Base-by-base conservation (phyloP, 2,329 filamentous ascomycete genomes). In the Apiospora malaysiana region DNA sequence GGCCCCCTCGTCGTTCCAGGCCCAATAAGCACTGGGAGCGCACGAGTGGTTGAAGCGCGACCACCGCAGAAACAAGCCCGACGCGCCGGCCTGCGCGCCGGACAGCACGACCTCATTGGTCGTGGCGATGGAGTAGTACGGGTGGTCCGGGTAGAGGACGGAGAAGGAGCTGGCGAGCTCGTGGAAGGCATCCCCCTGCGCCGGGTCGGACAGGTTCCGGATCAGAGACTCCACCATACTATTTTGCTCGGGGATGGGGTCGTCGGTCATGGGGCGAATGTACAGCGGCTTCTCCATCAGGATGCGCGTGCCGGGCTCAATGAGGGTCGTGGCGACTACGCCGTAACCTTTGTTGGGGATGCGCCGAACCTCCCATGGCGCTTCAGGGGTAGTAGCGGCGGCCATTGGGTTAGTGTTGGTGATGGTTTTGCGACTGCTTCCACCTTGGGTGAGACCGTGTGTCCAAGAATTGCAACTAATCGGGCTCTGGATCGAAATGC, bases 1-100 rank as follows among this genome's bases (percentile, higher is more conserved):
- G 51, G 16, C 18, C 8, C 27, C 27, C n/a, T 40, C 67, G 47
- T 56, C 32, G 27, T 51, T n/a, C 67, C 67, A 68, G 45, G 67
- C 46, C 67, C 67, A 68, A 46, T 68, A 68, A 27, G 67, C 67
- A 32, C 47, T 56, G 27, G 67, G 67, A 9, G 47, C 16, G 46
- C 67, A 68, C 9, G 45, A 32, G 67, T 68, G 67, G 32, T 68
- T 68, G 32, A 68, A 68, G 67, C 67, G 67, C 9, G 67, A 68
- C 45, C 46, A 68, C 21, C 37, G 32, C 25, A 68, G 21, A 4
- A 68, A 68, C 21, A 68, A 40, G 21, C 46, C 67, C 32, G 67
- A 68, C 16, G 37, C n/a, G 27, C 67, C 67, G 32, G 8, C 23
- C 45, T 56, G 67, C n/a, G 23, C 32, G 25, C 67, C 67, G 46